These are phyloP conservation scores for Colletotrichum sublineola DNA, from an alignment of 2,329 filamentous ascomycete species.

Conservation along the genomic window DNA sequence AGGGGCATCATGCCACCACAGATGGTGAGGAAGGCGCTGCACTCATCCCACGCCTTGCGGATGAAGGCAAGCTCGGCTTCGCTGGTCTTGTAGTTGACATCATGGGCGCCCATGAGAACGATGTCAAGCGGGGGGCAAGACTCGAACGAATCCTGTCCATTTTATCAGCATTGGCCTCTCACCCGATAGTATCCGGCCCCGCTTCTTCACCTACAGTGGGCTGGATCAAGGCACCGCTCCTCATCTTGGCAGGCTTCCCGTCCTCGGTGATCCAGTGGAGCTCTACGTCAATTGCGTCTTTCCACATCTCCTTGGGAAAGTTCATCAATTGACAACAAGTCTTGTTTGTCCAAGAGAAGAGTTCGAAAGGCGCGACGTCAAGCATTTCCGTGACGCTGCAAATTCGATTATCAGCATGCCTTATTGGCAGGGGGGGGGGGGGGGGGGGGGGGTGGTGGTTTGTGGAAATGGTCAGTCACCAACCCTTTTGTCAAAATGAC, in stretches of 20 bases:
- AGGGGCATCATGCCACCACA: conserved; percentile 54
- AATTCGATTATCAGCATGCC: background rate
- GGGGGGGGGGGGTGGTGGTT: no score
- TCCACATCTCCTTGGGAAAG: background rate
- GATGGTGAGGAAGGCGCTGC: conserved; percentile 55
- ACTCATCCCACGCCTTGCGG: conserved; percentile 51
- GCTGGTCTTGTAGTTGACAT: conserved; percentile 47
- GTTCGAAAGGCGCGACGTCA: conserved; percentile 53
- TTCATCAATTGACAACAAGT: conserved; percentile 36
- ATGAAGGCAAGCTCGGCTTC: conserved; percentile 53
- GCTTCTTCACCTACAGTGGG: conserved; percentile 47
- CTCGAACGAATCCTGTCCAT: conserved; percentile 53
- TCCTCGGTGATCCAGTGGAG: conserved; percentile 54
- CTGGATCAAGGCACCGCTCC: conserved; percentile 47
- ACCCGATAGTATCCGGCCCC: no score
- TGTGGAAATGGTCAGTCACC: background rate
- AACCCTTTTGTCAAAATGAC: conserved; percentile 50
- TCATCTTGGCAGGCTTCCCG: conserved; percentile 44
- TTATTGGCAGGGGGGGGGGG: background rate
- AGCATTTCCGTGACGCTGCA: conserved; percentile 51
- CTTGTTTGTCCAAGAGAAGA: conserved; percentile 45
- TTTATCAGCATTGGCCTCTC: background rate
- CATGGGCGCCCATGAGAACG: conserved; percentile 56
- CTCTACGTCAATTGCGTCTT: conserved; percentile 47
- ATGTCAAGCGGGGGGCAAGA: conserved; percentile 57